Conservation (phyloP, 352 stramenopile species). For the Phytophthora rubi region DNA sequence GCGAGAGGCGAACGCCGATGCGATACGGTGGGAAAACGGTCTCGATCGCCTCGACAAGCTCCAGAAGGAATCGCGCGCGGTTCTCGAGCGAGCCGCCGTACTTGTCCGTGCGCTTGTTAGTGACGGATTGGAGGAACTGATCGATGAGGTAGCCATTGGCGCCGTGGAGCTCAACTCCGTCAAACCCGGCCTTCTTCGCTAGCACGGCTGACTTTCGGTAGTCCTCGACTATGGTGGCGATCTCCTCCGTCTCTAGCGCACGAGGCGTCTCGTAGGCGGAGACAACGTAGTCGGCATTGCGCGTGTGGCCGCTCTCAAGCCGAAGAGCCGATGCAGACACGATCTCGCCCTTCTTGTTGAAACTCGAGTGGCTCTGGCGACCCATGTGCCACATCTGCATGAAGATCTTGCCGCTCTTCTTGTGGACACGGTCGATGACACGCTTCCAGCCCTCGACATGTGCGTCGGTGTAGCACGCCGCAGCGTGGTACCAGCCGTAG, state of each 20-base stretch:
- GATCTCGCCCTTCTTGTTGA: slow-evolving; percentile 53
- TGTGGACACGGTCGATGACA: slow-evolving; percentile 74
- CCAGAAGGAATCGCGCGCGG: slow-evolving; percentile 58
- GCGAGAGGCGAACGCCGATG: slow-evolving; percentile 42
- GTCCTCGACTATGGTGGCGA: slow-evolving; percentile 61
- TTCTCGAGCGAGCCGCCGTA: slow-evolving; percentile 41
- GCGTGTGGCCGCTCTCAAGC: slow-evolving; percentile 25
- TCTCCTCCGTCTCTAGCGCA: slow-evolving; percentile 71
- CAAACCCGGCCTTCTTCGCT: slow-evolving; percentile 71
- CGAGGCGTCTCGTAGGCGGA: slow-evolving; percentile 47
- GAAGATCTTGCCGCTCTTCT: slow-evolving; percentile 78
- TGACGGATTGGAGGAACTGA: slow-evolving; percentile 75
- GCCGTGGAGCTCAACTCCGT: slow-evolving; percentile 62
- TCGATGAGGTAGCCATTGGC: slow-evolving; percentile 93
- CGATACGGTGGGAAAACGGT: slow-evolving; percentile 30
- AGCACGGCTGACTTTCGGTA: slow-evolving; percentile 59
- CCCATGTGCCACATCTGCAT: slow-evolving; percentile 88
- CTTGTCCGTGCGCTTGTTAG: slow-evolving; percentile 82
- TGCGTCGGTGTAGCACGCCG: slow-evolving; percentile 46
- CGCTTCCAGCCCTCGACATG: slow-evolving; percentile 60
- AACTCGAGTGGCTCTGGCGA: slow-evolving; percentile 57
- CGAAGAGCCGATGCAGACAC: slow-evolving; percentile 49
- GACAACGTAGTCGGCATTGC: slow-evolving; percentile 36
- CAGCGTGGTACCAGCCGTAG: slow-evolving; percentile 40
- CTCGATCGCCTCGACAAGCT: slow-evolving; percentile 67